Evolutionary conservation across 257 asterid genomes (phyloP), one percentile per base, ranked within the genome.

Genomic region (Ligustrum vulgare): DNA sequence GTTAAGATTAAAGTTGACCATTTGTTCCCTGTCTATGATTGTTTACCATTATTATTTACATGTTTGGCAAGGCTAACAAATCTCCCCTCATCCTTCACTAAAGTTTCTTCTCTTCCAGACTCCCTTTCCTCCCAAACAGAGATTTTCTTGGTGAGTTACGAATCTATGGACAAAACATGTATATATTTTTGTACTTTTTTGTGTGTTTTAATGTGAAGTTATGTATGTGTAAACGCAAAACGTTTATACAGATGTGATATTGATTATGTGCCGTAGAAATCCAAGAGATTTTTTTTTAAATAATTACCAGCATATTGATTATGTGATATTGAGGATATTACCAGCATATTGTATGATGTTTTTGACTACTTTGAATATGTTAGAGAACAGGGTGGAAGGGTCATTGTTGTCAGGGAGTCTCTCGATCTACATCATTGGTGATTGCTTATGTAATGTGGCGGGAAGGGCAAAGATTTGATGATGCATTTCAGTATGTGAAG

Each of bases 331-430:
- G 89, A 84, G 77, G 91, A 86, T 80, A 86, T 86, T 60, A 86
- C 91, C 36, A 84, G 91, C 78, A 86, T 86, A 66, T 81, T 86
- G 5, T 86, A 86, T 80, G 91, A 86, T 78, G 91, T 84, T 71
- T 86, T 86, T 77, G 91, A 84, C 73, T 84, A 84, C 80, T 86
- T 86, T 69, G 91, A 86, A 81, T 85, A 86, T 76, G 91, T 84
- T 67, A 78, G 86, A 69, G 87, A 80, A 76, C 88, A 78, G 70
- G 78, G 78, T 68, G 89, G 89, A 37, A 78, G 83, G 63, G 86
- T 86, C 99, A 94, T 67, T 94, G 98, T 77, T 90, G 93, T 77
- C 95, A 91, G 70, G 99, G 99, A 12, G 96, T 94, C 63, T 94
- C 99, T 56, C 82, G 99, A 35, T 94, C 99, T 54, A 88, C 97